These are phyloP conservation scores for Thelonectria rubi DNA, from an alignment of 2,329 filamentous ascomycete species.

Conservation along the genomic window DNA sequence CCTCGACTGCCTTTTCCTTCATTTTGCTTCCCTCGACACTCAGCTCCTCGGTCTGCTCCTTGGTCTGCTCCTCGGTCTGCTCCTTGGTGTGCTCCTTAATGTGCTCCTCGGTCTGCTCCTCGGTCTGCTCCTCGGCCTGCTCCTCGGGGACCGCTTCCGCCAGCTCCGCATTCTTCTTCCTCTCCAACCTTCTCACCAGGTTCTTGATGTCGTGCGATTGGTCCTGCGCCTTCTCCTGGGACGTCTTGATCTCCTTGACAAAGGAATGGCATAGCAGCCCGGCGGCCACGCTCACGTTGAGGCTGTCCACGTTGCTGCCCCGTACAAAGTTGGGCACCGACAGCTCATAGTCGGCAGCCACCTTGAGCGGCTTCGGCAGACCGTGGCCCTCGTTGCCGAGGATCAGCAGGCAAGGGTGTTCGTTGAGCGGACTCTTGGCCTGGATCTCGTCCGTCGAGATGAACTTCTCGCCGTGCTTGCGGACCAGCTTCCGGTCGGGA, in stretches of 20 bases:
- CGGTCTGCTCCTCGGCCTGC: slow-evolving; percentile 3
- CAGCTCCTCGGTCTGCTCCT: slow-evolving; percentile 8
- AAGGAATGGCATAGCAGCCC: slow-evolving; percentile 79
- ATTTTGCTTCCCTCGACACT: slow-evolving; percentile 8
- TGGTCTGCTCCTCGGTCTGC: slow-evolving; percentile 6
- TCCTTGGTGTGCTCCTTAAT: too few relatives aligned
- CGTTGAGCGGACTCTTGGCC: slow-evolving; percentile 60
- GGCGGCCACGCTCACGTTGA: slow-evolving; percentile 92
- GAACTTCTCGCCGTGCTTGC: slow-evolving; percentile 52
- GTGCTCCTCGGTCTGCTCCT: slow-evolving; percentile 9
- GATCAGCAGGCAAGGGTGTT: slow-evolving; percentile 78
- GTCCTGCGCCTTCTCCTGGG: slow-evolving; percentile 20
- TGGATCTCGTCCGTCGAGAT: slow-evolving; percentile 61
- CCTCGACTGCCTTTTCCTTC: slow-evolving; percentile 3
- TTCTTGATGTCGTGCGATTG: slow-evolving; percentile 3
- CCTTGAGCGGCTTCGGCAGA: slow-evolving; percentile 69
- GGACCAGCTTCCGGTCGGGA: slow-evolving; percentile 47
- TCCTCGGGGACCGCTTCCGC: neutral
- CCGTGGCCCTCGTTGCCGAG: slow-evolving; percentile 85
- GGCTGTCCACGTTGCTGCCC: slow-evolving; percentile 76
- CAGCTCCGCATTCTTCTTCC: neutral
- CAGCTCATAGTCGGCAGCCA: slow-evolving; percentile 70
- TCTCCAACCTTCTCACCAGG: slow-evolving; percentile 8
- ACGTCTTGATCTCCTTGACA: slow-evolving; percentile 51
- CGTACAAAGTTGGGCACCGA: slow-evolving; percentile 69